A percentile compares a stretch with the other conserved stretches of the same genome.
These are phyloP conservation scores for slime mould (Dictyostelium discoideum) DNA, from an alignment of 78 protist genomes.

Conservation along the genomic window DNA sequence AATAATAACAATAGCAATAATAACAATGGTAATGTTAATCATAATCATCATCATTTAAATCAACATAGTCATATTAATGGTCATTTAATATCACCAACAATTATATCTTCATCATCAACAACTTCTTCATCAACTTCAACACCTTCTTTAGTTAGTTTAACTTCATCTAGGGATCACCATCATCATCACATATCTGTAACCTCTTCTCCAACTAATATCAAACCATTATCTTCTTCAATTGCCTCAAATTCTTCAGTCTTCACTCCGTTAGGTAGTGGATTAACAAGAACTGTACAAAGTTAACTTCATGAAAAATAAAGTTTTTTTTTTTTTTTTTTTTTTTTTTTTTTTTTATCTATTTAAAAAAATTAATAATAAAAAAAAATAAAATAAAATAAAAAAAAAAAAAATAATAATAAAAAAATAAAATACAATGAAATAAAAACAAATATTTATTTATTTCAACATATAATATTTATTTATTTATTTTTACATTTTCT, in stretches of 20 bases:
- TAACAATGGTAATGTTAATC: not conserved
- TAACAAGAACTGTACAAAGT: conserved; percentile 5
- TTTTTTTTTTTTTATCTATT: too few relatives aligned
- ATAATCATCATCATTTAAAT: not conserved
- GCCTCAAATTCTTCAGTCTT: not conserved
- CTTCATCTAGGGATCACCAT: not conserved
- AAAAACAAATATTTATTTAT: too few relatives aligned
- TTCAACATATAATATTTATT: too few relatives aligned
- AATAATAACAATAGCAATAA: not conserved
- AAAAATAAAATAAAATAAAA: too few relatives aligned
- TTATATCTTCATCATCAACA: not conserved
- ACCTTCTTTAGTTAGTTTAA: not conserved
- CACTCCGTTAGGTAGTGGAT: not conserved
- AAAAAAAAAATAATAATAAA: too few relatives aligned
- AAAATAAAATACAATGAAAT: too few relatives aligned
- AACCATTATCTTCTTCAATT: conserved; percentile 7
- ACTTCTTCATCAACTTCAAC: not conserved
- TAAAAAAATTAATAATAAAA: too few relatives aligned
- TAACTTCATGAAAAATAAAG: not conserved
- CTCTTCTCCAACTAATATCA: not conserved
- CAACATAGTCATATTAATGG: not conserved
- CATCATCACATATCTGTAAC: not conserved
- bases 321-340: too few relatives aligned
- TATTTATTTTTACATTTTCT: too few relatives aligned
- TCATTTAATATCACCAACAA: conserved; percentile 9